Conservation (phyloP, 73 alveolate species). For the Tetrahymena elliotti region DNA sequence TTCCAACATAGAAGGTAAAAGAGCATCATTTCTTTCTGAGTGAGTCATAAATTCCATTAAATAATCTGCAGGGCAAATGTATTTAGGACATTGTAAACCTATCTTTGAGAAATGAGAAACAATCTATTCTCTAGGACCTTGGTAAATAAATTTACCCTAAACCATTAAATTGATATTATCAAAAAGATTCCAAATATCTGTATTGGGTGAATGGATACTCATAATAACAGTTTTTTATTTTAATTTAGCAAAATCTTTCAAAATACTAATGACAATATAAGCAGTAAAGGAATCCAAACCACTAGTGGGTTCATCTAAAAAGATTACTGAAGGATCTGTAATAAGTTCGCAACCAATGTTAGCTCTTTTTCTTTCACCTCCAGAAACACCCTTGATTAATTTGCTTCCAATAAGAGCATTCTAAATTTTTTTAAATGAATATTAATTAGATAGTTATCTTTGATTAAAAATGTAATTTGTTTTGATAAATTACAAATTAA, state of each 20-base stretch:
- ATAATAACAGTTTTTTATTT: neutral
- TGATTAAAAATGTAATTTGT: neutral
- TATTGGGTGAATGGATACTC: constrained; percentile 36
- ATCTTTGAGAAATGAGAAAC: neutral
- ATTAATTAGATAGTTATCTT: neutral
- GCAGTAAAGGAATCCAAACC: constrained; percentile 15
- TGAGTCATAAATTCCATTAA: constrained; percentile 10
- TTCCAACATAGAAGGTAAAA: neutral
- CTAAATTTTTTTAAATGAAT: neutral
- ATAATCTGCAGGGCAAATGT: constrained; percentile 41
- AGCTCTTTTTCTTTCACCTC: constrained; percentile 4
- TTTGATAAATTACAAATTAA: too few species aligned
- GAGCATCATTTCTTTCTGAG: neutral
- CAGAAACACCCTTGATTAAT: constrained; percentile 10
- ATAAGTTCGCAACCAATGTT: neutral
- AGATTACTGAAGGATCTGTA: neutral
- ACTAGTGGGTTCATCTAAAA: constrained; percentile 21
- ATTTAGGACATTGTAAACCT: constrained; percentile 27
- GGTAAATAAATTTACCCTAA: constrained; percentile 26
- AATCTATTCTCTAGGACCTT: constrained; percentile 8
- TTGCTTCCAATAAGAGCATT: constrained; percentile 47
- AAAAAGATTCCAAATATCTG: constrained; percentile 25
- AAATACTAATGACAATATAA: constrained; percentile 4
- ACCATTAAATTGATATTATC: constrained; percentile 16
- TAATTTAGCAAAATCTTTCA: constrained; percentile 3